phyloP scores from a whole-genome alignment of 2,329 filamentous ascomycete species.

The Bipolaris victoriae region DNA sequence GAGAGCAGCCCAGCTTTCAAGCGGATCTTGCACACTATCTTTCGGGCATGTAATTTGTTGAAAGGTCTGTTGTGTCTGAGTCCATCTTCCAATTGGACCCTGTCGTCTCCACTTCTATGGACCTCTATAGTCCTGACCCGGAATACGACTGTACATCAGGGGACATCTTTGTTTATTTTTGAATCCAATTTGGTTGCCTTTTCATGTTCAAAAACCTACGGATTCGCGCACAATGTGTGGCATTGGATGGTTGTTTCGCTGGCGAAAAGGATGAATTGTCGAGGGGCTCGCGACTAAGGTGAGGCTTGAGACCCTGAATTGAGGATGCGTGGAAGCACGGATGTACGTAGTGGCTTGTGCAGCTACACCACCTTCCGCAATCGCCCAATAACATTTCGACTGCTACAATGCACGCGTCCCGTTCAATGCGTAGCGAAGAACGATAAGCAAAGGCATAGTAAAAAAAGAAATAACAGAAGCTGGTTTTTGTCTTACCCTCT shows the following conservation, averaged over 20 bases:
- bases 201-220: too few relatives aligned
- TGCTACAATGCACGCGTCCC: slow-evolving; percentile 10
- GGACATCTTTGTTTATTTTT: too few relatives aligned
- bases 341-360: background rate
- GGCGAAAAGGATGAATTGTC: background rate
- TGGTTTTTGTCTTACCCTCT: background rate
- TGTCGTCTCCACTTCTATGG: too few relatives aligned
- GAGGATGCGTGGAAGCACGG: slow-evolving; percentile 12
- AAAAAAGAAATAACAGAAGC: background rate
- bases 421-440: background rate
- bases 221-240: slow-evolving; percentile 5
- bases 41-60: too few relatives aligned
- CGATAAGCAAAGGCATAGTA: background rate
- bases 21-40: too few relatives aligned
- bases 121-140: too few relatives aligned
- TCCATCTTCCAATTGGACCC: too few relatives aligned
- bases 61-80: too few relatives aligned
- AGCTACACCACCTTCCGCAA: slow-evolving; percentile 23
- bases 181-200: too few relatives aligned
- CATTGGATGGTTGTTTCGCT: slow-evolving; percentile 2
- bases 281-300: slow-evolving; percentile 22
- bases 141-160: too few relatives aligned
- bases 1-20: background rate
- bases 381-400: slow-evolving; percentile 10
- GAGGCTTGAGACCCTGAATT: slow-evolving; percentile 12